Evolutionary conservation across 257 asterid genomes (phyloP), one percentile per base, ranked within the genome.

Genomic region (Sherardia arvensis): DNA sequence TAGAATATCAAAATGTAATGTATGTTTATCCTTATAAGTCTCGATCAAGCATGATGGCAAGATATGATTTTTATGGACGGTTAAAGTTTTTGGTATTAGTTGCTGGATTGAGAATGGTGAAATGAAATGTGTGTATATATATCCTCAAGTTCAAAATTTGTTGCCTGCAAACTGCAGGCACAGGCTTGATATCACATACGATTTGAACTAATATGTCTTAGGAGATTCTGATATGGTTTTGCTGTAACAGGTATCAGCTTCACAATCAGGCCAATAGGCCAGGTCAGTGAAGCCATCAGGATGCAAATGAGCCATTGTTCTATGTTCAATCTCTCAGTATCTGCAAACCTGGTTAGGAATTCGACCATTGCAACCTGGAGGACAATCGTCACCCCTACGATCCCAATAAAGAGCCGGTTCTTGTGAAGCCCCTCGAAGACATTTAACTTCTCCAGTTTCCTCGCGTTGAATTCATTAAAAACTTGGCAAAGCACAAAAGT

Each of bases 351-450:
- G 33, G 27, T 43, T 7, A 65, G 64, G 22, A 71, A 60, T 51
- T 71, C 71, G 17, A 71, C 76, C 71, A 66, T 71, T 34, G 43
- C 71, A 40, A 60, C 51, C 64, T 71, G 76, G 23, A 71, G 71
- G 36, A 71, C 60, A 14, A 71, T 20, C 5, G 71, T 71, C 33
- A 60, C 47, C 1, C 55, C 68, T 45, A 66, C 71, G 12, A 71
- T 59, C 61, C 71, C 76, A 9, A 66, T 20, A 27, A 71, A 71
- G 62, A 66, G 32, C 45, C 66, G 30, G 68, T 71, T 71, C 30
- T 34, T 54, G 6, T 60, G 58, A 22, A 71, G 59, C 8, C 71
- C 76, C 26, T 7, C n/a, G 21, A 71, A 66, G 8, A 71, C 68
- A 51, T 71, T 71, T 53, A 49, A 26, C 59, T 71, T 65, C 76